These are phyloP conservation scores for Porphyrellus cyaneotinctus DNA, from an alignment of 768 basidiomycete species.

Conservation along the genomic window DNA sequence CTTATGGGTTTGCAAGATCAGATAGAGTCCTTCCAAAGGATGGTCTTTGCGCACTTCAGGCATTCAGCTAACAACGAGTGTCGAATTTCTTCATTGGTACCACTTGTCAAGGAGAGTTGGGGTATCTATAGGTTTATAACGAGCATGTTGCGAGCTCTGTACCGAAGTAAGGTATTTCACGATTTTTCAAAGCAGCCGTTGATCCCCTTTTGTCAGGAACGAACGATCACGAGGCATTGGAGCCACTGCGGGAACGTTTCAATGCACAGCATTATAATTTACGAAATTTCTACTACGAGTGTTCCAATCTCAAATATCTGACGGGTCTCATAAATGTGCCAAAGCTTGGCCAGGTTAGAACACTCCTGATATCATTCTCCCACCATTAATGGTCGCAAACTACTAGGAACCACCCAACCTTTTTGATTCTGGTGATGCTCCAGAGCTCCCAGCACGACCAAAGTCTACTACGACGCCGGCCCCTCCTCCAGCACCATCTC, in stretches of 20 bases:
- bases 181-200: neutral
- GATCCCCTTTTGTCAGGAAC: conserved; percentile 56
- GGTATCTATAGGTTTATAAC: conserved; percentile 99
- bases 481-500: conserved; percentile 70
- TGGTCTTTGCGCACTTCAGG: conserved; percentile 93
- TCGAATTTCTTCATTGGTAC: conserved; percentile 92
- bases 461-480: conserved; percentile 51
- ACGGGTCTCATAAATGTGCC: conserved; percentile 98
- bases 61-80: conserved; percentile 94
- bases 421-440: conserved; percentile 73
- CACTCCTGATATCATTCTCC: neutral
- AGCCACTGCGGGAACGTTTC: conserved; percentile 84
- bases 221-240: conserved; percentile 82
- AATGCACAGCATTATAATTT: conserved; percentile 88
- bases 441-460: conserved; percentile 83
- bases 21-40: conserved; percentile 97
- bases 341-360: conserved; percentile 79
- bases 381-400: neutral
- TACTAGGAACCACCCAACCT: conserved; percentile 93
- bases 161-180: conserved; percentile 60
- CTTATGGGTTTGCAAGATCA: conserved; percentile 98
- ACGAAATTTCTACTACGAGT: conserved; percentile 98
- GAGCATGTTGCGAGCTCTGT: conserved; percentile 97
- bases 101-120: conserved; percentile 98
- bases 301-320: conserved; percentile 96